Percentiles rank a stretch among this genome's conserved stretches.
Evolutionary conservation across 805 yeast species (phyloP).

Genomic region (Spathaspora hagerdaliae): DNA sequence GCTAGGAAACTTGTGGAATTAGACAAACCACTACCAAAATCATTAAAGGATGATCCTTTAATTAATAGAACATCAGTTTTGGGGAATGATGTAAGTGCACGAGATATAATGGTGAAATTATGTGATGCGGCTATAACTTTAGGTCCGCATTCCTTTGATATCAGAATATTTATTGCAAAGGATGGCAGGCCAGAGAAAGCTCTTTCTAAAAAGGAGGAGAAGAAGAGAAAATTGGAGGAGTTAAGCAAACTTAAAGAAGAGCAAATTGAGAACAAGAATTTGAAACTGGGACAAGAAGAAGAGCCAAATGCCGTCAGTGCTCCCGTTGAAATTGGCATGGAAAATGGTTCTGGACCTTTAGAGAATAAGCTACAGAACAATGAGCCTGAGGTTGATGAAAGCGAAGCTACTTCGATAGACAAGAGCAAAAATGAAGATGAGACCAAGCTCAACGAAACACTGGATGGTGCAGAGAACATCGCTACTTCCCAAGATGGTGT

Average conservation of each 20-base stretch:
- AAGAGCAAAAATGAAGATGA: no score
- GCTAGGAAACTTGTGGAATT: conserved; percentile 41
- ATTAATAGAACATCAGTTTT: conserved; percentile 30
- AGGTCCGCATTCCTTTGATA: conserved; percentile 83
- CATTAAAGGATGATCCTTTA: conserved; percentile 12
- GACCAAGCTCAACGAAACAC: no score
- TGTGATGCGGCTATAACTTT: conserved; percentile 68
- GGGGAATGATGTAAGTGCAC: conserved; percentile 46
- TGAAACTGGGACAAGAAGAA: neutral
- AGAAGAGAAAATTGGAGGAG: conserved; percentile 3
- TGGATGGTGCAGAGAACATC: no score
- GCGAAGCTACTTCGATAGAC: no score
- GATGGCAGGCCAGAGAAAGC: conserved; percentile 62
- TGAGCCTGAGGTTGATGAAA: no score
- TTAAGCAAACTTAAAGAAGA: neutral
- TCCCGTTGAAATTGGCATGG: neutral
- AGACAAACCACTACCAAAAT: conserved; percentile 32
- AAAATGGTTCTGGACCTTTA: conserved; percentile 4
- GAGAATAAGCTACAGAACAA: conserved; percentile 12
- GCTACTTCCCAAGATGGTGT: no score
- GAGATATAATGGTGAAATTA: conserved; percentile 86
- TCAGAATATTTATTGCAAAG: conserved; percentile 76
- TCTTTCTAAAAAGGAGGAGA: conserved; percentile 13
- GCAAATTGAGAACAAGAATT: neutral
- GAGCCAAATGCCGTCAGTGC: neutral